Evolutionary conservation across 257 asterid genomes (phyloP).

Genomic region (Linaria vulgaris): DNA sequence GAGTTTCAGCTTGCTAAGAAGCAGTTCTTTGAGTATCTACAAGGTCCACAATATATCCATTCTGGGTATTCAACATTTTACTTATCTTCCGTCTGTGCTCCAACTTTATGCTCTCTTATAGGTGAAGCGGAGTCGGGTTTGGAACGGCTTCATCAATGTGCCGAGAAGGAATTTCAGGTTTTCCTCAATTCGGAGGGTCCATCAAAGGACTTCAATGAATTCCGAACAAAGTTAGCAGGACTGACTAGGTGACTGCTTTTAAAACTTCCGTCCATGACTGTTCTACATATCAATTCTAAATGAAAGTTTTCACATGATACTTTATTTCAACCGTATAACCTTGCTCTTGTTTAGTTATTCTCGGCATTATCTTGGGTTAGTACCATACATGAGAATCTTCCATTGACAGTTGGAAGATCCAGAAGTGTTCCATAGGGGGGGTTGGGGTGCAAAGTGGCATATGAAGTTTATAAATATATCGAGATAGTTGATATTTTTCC

Average conservation of each 20-base stretch:
- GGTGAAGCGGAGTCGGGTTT: slow-evolving; percentile 98
- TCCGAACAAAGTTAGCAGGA: slow-evolving; percentile 93
- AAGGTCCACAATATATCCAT: slow-evolving; percentile 47
- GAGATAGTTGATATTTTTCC: no score
- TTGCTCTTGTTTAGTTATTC: not conserved
- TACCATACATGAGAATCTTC: no score
- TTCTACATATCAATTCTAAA: not conserved
- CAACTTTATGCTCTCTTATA: slow-evolving; percentile 30
- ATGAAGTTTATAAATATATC: no score
- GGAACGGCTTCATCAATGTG: slow-evolving; percentile 97
- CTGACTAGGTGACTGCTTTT: slow-evolving; percentile 65
- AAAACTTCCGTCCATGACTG: slow-evolving; percentile 14
- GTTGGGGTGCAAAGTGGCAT: no score
- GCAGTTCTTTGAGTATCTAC: slow-evolving; percentile 90
- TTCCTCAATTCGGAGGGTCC: slow-evolving; percentile 76
- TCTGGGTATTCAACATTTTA: slow-evolving; percentile 10
- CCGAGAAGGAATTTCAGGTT: slow-evolving; percentile 83
- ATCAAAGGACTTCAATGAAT: slow-evolving; percentile 74
- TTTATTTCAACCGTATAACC: not conserved
- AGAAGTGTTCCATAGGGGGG: no score
- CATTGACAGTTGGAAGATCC: no score
- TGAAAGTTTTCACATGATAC: not conserved
- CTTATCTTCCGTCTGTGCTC: slow-evolving; percentile 11
- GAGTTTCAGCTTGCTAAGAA: slow-evolving; percentile 77
- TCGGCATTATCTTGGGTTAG: not conserved